These are phyloP conservation scores for Macrolepiota fuliginosa DNA, from an alignment of 768 basidiomycete genomes.

Conservation along the genomic window DNA sequence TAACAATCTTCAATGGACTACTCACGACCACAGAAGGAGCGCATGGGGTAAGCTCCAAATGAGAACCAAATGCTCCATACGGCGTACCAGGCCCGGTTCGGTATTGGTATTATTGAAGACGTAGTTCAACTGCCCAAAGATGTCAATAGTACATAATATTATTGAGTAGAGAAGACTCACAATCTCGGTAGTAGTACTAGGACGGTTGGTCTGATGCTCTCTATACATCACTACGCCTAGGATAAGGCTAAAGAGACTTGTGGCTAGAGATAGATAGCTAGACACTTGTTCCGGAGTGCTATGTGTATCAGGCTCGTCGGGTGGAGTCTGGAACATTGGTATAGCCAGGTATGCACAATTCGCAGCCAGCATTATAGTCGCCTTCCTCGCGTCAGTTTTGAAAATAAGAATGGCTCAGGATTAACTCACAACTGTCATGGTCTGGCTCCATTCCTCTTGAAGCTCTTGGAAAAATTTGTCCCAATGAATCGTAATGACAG, in stretches of 20 bases:
- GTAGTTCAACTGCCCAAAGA: neutral
- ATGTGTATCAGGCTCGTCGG: neutral
- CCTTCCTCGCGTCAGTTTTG: neutral
- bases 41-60: conserved; percentile 10
- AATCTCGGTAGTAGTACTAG: neutral
- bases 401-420: neutral
- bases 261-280: conserved; percentile 6
- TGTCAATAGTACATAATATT: neutral
- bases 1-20: neutral
- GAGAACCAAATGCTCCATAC: neutral
- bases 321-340: neutral
- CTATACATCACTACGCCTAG: neutral
- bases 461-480: neutral
- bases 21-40: conserved; percentile 8
- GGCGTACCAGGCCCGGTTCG: neutral
- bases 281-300: conserved; percentile 3
- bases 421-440: neutral
- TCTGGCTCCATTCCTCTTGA: conserved; percentile 1
- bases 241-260: conserved; percentile 4
- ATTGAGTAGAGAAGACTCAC: neutral
- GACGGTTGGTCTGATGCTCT: neutral
- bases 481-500: neutral
- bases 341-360: conserved; percentile 10
- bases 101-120: neutral
- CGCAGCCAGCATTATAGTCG: conserved; percentile 7